Evolutionary conservation across 2,329 filamentous ascomycete species (phyloP).

Genomic region (Venturiaceae sp.): DNA sequence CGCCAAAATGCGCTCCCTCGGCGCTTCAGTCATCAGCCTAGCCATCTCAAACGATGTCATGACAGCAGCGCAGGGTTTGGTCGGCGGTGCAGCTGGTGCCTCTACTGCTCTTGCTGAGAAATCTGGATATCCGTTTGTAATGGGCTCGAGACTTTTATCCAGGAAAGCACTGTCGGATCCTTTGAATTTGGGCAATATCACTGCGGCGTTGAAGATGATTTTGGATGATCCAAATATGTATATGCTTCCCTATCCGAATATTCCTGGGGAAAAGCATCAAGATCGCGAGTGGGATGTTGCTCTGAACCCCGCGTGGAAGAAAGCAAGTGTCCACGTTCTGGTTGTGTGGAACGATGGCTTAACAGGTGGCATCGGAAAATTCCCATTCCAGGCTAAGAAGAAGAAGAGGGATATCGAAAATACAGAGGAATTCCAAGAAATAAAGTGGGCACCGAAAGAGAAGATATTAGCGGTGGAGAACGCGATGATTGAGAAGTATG

Average conservation of each 20-base stretch:
- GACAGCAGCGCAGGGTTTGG: not conserved
- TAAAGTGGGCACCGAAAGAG: not conserved
- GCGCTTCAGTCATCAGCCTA: not conserved
- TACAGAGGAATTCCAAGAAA: not conserved
- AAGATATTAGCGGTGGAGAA: not conserved
- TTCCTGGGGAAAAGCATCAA: not conserved
- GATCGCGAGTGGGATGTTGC: constrained; percentile 3
- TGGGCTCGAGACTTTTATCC: constrained; percentile 2
- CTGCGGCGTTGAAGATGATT: not conserved
- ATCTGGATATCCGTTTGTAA: not conserved
- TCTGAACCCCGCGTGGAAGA: constrained; percentile 7
- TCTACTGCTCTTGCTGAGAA: not conserved
- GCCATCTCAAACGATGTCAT: not conserved
- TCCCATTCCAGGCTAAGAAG: not conserved
- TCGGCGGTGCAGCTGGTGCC: not conserved
- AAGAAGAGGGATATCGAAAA: not conserved
- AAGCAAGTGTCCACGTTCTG: not conserved
- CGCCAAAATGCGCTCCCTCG: not conserved
- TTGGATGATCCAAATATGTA: not conserved
- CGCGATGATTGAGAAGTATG: not conserved
- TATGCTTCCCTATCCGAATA: constrained; percentile 4
- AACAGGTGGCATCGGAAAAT: not conserved
- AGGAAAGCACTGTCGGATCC: not conserved
- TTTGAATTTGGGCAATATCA: not conserved
- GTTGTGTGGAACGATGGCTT: not conserved